Percentiles rank a stretch among this genome's conserved stretches.
phyloP scores from a whole-genome alignment of 1,284 basidiomycete genomes.

The Peniophora sp. region DNA sequence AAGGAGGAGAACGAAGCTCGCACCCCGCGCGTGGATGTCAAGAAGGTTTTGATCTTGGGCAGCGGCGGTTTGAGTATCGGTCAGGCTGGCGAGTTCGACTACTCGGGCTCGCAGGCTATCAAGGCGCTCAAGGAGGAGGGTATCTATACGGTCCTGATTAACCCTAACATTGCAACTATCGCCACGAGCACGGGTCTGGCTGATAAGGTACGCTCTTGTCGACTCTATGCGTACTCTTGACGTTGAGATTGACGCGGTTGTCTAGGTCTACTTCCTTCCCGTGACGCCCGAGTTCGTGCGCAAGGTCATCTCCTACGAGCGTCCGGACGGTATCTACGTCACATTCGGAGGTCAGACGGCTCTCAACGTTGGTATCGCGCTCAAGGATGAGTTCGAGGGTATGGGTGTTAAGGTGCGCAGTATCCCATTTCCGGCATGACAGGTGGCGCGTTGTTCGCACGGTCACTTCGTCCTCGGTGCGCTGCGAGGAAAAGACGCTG shows the following conservation, averaged over 20 bases:
- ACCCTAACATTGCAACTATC: slow-evolving; percentile 99
- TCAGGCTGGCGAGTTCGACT: slow-evolving; percentile 98
- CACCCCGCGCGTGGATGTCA: slow-evolving; percentile 72
- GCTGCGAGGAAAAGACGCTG: too few species aligned
- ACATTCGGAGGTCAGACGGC: slow-evolving; percentile 99
- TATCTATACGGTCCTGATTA: slow-evolving; percentile 97
- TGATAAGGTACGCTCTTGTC: slow-evolving; percentile 61
- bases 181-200: slow-evolving; percentile 96
- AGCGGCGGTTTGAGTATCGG: slow-evolving; percentile 98
- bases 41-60: slow-evolving; percentile 94
- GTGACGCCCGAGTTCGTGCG: slow-evolving; percentile 97
- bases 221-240: too few species aligned
- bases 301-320: slow-evolving; percentile 97
- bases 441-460: too few species aligned
- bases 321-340: slow-evolving; percentile 97
- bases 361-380: slow-evolving; percentile 92
- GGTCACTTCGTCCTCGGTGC: too few species aligned
- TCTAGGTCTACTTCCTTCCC: slow-evolving; percentile 92
- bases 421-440: too few species aligned
- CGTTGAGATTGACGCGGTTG: too few species aligned
- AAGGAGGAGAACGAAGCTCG: slow-evolving; percentile 78
- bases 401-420: slow-evolving; percentile 68
- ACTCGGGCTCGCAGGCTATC: slow-evolving; percentile 98
- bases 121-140: slow-evolving; percentile 99
- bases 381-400: slow-evolving; percentile 90